Evolutionary conservation across 345 rosid genomes (phyloP), one percentile per base, ranked within the genome.

Genomic region (Orychophragmus violaceus): DNA sequence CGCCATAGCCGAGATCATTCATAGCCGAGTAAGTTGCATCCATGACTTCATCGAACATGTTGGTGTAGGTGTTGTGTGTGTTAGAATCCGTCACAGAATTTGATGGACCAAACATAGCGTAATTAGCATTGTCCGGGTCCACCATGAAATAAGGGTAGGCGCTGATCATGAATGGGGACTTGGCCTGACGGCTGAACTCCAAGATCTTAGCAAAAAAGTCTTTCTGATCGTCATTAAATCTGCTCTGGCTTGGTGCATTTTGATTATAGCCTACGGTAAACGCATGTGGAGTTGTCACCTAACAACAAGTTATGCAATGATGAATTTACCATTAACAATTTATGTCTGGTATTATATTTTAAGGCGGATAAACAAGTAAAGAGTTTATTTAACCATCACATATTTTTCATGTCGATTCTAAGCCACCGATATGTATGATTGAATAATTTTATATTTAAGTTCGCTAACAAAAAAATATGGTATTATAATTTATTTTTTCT

Each of bases 211-310:
- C 21, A 39, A 65, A 65, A 37, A 65, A 6, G 12, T 52, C 36
- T 23, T 11, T 64, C 24, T 52, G 21, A 6, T 37, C 51, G 39
- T 65, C 29, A 2, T 2, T 27, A 18, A 65, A 52, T 27, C 18
- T 39, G 51, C 70, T 65, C 19, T 52, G 4, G 51, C 70, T 65
- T 52, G 70, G 70, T 65, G 70, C 50, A 39, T 65, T 2, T 17
- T 5, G n/a, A 51, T 37, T 52, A 13, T 17, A 39, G 16, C 3
- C 3, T 25, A 65, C 13, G 22, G 49, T 35, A 36, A 23, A 64
- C 17, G 59, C 36, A 64, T 64, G 59, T 64, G 69, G 35, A 64
- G 69, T 64, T 41, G 60, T 64, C 69, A 52, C 69, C 69, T 64
- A 17, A 4, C 23, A 23, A 7, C 8, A 64, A 23, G 49, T 48